Conservation (phyloP, 495 filamentous ascomycete genomes). For the Daldinia loculata region DNA sequence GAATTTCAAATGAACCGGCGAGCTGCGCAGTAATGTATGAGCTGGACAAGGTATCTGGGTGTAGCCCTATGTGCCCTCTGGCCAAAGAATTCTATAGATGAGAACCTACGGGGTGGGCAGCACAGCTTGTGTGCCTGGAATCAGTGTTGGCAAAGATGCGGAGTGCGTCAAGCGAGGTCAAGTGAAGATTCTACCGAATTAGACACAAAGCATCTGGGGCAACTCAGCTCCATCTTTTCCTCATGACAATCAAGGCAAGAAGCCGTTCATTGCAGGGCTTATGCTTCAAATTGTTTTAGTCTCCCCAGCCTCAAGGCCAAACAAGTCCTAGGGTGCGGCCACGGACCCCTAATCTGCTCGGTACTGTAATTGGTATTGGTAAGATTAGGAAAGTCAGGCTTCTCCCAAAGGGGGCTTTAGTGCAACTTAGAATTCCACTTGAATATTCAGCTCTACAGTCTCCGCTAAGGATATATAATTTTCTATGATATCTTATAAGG, state of each 20-base stretch:
- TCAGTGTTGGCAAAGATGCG: constrained; percentile 41
- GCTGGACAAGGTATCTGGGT: constrained; percentile 42
- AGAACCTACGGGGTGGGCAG: constrained; percentile 30
- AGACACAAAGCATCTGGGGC: constrained; percentile 40
- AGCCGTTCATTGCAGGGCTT: constrained; percentile 43
- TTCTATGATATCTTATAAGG: not conserved
- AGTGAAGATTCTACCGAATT: constrained; percentile 39
- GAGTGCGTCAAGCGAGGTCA: constrained; percentile 39
- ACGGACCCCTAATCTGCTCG: constrained; percentile 37
- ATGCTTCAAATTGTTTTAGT: constrained; percentile 46
- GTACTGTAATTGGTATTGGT: constrained; percentile 39
- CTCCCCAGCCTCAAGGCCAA: constrained; percentile 40
- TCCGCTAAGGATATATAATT: not conserved
- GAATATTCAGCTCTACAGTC: not conserved
- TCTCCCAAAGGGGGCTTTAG: constrained; percentile 9
- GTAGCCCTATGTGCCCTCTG: constrained; percentile 42
- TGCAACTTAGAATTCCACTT: constrained; percentile 17
- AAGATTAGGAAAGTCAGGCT: constrained; percentile 31
- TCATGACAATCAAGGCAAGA: constrained; percentile 45
- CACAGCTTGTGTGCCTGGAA: constrained; percentile 38
- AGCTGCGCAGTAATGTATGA: constrained; percentile 36
- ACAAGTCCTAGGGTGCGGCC: constrained; percentile 40
- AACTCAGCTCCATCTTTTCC: constrained; percentile 42
- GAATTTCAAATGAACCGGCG: constrained; percentile 28
- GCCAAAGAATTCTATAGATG: constrained; percentile 32